Percentiles rank a stretch among this genome's conserved stretches.
Evolutionary conservation across 176 grass and related monocot genomes (phyloP).

Genomic region (Puya raimondii): DNA sequence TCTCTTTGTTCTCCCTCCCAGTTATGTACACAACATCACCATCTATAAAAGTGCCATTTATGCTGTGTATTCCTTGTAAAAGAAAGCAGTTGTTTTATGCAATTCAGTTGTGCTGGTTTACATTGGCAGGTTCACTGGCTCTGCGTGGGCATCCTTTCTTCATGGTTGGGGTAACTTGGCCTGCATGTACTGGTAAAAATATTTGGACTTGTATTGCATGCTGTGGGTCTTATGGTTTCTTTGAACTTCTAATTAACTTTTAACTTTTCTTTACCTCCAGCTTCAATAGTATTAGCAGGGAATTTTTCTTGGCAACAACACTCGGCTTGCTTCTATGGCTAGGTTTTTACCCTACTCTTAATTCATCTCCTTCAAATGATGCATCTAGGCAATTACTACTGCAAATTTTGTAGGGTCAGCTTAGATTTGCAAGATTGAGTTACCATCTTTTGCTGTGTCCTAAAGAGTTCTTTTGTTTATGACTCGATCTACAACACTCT

Average conservation of each 20-base stretch:
- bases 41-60: neutral
- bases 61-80: neutral
- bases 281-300: conserved; percentile 67
- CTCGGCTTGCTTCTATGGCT: conserved; percentile 56
- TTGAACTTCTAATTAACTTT: conserved; percentile 9
- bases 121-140: conserved; percentile 82
- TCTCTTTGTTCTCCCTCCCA: too few species aligned
- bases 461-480: too few species aligned
- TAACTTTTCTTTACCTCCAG: conserved; percentile 28
- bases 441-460: too few species aligned
- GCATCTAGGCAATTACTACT: neutral
- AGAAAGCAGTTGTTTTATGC: neutral
- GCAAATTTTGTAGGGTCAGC: neutral
- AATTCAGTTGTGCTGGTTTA: conserved; percentile 17
- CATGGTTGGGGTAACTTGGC: conserved; percentile 94
- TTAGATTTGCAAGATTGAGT: neutral
- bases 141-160: conserved; percentile 67
- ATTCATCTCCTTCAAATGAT: neutral
- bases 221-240: neutral
- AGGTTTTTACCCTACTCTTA: conserved; percentile 37
- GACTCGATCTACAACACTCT: too few species aligned
- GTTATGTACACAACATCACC: too few species aligned
- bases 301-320: conserved; percentile 78
- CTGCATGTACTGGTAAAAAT: conserved; percentile 79
- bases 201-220: neutral